phyloP scores from a whole-genome alignment of 495 filamentous ascomycete genomes.

The Talaromyces borbonicus region DNA sequence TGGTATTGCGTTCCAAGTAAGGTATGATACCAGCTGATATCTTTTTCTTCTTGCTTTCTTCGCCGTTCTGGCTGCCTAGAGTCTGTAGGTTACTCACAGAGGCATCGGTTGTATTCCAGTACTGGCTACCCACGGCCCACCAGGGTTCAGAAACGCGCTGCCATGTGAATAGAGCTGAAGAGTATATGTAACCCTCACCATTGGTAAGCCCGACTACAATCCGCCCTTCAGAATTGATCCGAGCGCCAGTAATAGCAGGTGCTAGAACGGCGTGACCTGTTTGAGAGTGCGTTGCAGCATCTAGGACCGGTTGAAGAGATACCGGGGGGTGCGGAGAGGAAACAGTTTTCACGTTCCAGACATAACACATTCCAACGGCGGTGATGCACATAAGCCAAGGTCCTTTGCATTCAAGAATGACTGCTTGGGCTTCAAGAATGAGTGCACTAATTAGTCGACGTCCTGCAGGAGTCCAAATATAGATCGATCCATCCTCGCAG shows the following conservation, averaged over 20 bases:
- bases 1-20: conserved; percentile 86
- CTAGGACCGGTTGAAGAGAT: conserved; percentile 80
- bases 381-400: conserved; percentile 85
- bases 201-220: conserved; percentile 81
- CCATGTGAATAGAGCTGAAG: conserved; percentile 75
- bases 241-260: conserved; percentile 78
- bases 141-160: conserved; percentile 88
- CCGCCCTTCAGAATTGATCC: conserved; percentile 75
- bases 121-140: conserved; percentile 97
- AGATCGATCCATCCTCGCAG: conserved; percentile 88
- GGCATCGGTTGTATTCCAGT: conserved; percentile 93
- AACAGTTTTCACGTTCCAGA: conserved; percentile 87
- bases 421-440: conserved; percentile 83
- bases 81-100: conserved; percentile 69
- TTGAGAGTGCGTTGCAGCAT: conserved; percentile 65
- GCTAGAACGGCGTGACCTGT: conserved; percentile 59
- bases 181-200: conserved; percentile 88
- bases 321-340: conserved; percentile 81
- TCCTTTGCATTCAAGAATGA: conserved; percentile 82
- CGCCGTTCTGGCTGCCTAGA: conserved; percentile 45
- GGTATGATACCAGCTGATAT: conserved; percentile 91
- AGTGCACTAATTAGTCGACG: conserved; percentile 73
- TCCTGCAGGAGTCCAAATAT: conserved; percentile 93
- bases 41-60: conserved; percentile 44
- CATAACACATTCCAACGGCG: conserved; percentile 78